Base-by-base conservation (phyloP, 371 early-diverging fungal genomes). In the Mortierella sp. region DNA sequence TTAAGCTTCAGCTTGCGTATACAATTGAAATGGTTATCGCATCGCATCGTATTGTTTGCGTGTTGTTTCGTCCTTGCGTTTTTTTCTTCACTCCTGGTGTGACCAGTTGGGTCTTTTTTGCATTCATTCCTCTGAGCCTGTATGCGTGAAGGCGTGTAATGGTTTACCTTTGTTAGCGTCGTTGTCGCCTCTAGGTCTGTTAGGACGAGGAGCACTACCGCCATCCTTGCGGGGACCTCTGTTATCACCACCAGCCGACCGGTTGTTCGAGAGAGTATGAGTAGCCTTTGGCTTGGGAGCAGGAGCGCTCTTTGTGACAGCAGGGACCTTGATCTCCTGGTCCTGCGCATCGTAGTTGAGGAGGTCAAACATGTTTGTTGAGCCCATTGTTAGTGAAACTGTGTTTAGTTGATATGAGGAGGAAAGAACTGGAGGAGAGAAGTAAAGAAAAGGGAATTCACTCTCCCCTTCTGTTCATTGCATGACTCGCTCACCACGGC, bases 311-410 rank as follows among this genome's bases (percentile, higher is more conserved):
- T 81, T 81, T 72, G 77, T 77, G 68, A 68, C 77, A 57, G 74
- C 85, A 28, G 86, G 86, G 72, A 86, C 63, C 47, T 74, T 82
- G 75, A 86, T 82, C 80, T 82, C 79, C 73, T 86, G 86, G 80
- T 86, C 86, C 77, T 73, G 86, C 21, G 86, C 86, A 68, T 86
- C 86, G 78, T 86, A 82, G 80, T 79, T 82, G 73, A 86, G 82
- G 70, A 86, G 79, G 72, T 79, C 80, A 75, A 80, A 86, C 28
- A 74, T 73, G 70, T 86, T 86, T 34, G 77, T 45, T n/a, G 86
- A 79, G 70, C 82, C 80, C 86, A 86, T 84, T 79, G 70, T 76
- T 79, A 73, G 74, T 16, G 50, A 38, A 38, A 38, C 50, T 50
- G 63, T 63, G 58, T 31, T 31, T 71, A 44, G 21, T 52, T 34